Evolutionary conservation across 129 eudicot genomes (phyloP), one percentile per base, ranked within the genome.

Genomic region (Gnaphalium uliginosum): DNA sequence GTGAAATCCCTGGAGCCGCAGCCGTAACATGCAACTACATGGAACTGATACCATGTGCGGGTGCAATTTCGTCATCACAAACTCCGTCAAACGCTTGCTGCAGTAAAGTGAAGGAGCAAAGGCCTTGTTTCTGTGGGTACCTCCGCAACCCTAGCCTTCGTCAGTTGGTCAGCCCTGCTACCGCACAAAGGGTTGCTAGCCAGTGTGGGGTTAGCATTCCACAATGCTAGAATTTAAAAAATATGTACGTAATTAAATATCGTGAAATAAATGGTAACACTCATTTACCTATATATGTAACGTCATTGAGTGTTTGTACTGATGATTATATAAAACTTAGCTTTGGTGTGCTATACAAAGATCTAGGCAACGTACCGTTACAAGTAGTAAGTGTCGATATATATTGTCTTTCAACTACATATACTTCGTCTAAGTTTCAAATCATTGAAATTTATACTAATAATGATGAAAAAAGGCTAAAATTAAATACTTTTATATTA

Each of bases 1-100:
- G 46, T 2, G 21, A 62, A 62, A 39, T 77, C 11, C 82, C 82
- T 18, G 23, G 29, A 64, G 71, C 76, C 14, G 37, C 29, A 1
- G 78, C 82, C 15, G 82, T 51, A 11, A 78, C 54, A 46, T 78
- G 82, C 82, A 78, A 78, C 72, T 71, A 71, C 57, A 22, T 64
- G 77, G 77, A 78, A 14, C 82, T 78, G 1, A 46, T 64, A 54
- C 82, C 82, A 6, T 78, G 82, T 78, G 57, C 59, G 0, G 82
- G 26, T 61, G 82, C 78, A 0, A 48, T 78, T 21, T 43, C 72
- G 4, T 62, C 66, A 2, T 70, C 77, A 0, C 72, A 63, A 17
- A 4, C 43, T 11, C 82, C 82, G 7, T 71, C 82, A 1, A 43
- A 23, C 7, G 23, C 58, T 7, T 78, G 82, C 29, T 78, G 82